These are phyloP conservation scores for Colletotrichum tofieldiae DNA, from an alignment of 2,329 filamentous ascomycete genomes.

Conservation along the genomic window DNA sequence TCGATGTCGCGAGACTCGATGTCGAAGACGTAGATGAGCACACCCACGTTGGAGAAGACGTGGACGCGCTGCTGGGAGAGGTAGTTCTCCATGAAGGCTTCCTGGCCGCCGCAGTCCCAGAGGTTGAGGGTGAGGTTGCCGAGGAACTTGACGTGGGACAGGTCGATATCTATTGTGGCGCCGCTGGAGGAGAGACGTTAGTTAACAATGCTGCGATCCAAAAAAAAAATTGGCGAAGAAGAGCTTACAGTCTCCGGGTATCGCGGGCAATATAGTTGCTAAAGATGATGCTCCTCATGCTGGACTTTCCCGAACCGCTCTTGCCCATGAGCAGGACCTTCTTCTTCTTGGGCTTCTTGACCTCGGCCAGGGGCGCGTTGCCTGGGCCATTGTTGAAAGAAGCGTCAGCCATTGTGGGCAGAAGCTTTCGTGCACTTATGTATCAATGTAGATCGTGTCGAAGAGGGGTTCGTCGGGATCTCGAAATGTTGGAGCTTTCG, in stretches of 20 bases:
- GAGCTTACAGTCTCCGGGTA: constrained; percentile 81
- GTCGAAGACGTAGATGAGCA: constrained; percentile 99
- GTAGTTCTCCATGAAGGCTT: constrained; percentile 99
- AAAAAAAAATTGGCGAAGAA: neutral
- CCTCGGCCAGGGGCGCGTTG: constrained; percentile 53
- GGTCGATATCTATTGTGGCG: constrained; percentile 97
- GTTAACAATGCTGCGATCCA: neutral
- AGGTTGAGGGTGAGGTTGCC: constrained; percentile 97
- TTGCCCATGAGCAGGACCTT: constrained; percentile 95
- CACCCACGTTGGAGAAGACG: constrained; percentile 96
- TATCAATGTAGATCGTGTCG: neutral
- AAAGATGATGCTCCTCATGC: constrained; percentile 99
- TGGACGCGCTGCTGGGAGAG: constrained; percentile 95
- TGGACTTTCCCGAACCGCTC: constrained; percentile 96
- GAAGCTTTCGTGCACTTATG: neutral
- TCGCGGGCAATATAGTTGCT: constrained; percentile 99
- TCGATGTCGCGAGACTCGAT: constrained; percentile 97
- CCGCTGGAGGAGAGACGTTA: constrained; percentile 64
- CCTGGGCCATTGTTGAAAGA: constrained; percentile 17
- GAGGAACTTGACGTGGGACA: constrained; percentile 98
- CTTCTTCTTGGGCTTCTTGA: constrained; percentile 85
- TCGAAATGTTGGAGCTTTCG: neutral
- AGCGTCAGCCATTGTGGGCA: constrained; percentile 22
- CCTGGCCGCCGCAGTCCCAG: constrained; percentile 99
- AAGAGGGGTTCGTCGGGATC: neutral